Percentiles rank a stretch among this genome's conserved stretches.
Evolutionary conservation across 139 green algal genomes (phyloP).

Genomic region (Volvox reticuliferus): DNA sequence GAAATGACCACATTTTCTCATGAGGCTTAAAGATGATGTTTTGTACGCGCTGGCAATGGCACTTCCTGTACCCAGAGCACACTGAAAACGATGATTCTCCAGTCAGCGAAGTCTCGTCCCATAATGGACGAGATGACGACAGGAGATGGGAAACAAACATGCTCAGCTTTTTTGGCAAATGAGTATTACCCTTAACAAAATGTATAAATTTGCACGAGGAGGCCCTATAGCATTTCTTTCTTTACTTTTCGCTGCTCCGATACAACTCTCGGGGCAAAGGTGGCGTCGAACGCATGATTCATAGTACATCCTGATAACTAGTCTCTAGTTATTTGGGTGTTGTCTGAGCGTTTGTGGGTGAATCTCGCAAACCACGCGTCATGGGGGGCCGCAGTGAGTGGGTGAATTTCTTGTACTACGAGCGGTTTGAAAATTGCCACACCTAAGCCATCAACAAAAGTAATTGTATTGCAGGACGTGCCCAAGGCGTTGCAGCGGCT

Average conservation of each 20-base stretch:
- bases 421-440: background rate
- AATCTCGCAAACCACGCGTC: background rate
- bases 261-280: background rate
- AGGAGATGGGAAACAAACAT: no score
- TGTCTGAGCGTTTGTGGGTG: background rate
- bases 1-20: no score
- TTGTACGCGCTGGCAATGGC: no score
- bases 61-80: no score
- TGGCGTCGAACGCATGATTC: background rate
- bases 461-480: background rate
- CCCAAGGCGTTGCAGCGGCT: background rate
- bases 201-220: background rate
- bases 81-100: no score
- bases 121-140: no score
- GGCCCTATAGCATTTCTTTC: background rate
- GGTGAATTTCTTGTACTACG: background rate
- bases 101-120: no score
- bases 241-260: background rate
- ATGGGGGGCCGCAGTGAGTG: slow-evolving; percentile 1
- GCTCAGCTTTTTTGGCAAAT: no score
- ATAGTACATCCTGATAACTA: background rate
- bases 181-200: background rate
- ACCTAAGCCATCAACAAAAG: background rate
- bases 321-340: background rate
- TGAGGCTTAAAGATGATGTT: no score